These are phyloP conservation scores for Exophiala mesophila DNA, from an alignment of 2,329 filamentous ascomycete genomes.

Conservation along the genomic window DNA sequence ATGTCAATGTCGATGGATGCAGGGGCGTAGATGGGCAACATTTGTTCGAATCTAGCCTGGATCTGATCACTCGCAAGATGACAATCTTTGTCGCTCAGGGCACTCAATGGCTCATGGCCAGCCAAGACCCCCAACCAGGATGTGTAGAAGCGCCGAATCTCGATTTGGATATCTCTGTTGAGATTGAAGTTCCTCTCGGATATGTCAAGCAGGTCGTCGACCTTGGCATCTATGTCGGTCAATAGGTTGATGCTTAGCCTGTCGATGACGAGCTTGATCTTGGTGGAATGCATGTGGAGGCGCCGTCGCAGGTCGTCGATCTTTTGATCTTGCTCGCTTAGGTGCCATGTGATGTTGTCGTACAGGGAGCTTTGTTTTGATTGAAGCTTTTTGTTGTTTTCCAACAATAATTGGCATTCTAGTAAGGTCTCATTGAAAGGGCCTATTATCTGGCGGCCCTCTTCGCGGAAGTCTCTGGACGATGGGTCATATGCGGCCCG, in stretches of 20 bases:
- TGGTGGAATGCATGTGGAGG: constrained; percentile 5
- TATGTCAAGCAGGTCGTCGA: constrained; percentile 8
- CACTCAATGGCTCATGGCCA: not conserved
- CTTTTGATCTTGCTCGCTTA: constrained; percentile 6
- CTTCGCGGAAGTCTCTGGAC: constrained; percentile 1
- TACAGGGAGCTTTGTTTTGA: not conserved
- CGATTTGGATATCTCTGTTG: constrained; percentile 4
- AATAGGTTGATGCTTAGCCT: constrained; percentile 5
- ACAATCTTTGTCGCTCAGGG: not conserved
- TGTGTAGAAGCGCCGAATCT: constrained; percentile 4
- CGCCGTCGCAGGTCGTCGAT: constrained; percentile 5
- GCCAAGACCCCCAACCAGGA: constrained; percentile 1
- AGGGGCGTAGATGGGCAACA: not conserved
- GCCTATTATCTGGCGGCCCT: constrained; percentile 5
- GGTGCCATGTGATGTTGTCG: constrained; percentile 5
- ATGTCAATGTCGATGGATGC: not conserved
- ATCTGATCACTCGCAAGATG: constrained; percentile 3
- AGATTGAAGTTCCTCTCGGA: constrained; percentile 3
- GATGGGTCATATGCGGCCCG: constrained; percentile 5
- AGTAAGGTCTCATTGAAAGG: constrained; percentile 7
- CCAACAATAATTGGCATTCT: constrained; percentile 6
- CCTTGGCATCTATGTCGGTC: constrained; percentile 5
- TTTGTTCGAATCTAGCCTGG: constrained; percentile 1
- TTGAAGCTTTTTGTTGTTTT: constrained; percentile 1
- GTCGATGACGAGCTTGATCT: constrained; percentile 11